phyloP scores from a whole-genome alignment of 805 yeast species.

The Schwanniomyces yamadae region DNA sequence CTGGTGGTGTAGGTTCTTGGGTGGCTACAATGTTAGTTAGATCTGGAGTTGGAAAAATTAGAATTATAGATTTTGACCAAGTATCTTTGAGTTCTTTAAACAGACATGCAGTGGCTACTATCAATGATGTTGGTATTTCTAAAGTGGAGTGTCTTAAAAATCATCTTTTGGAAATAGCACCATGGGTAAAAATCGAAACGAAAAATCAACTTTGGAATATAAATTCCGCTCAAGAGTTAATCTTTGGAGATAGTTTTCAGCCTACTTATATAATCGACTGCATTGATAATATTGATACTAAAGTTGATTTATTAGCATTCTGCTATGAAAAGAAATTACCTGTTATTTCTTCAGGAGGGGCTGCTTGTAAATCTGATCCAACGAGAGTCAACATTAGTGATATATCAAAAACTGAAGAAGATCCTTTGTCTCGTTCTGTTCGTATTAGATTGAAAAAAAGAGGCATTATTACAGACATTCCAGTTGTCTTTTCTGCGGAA shows the following conservation, averaged over 20 bases:
- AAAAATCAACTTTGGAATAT: conserved; percentile 74
- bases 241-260: conserved; percentile 44
- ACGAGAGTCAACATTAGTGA: conserved; percentile 88
- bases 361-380: conserved; percentile 95
- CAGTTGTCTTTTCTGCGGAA: conserved; percentile 90
- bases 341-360: conserved; percentile 94
- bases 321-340: conserved; percentile 59
- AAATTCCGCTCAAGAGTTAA: conserved; percentile 60
- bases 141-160: conserved; percentile 77
- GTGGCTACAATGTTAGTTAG: conserved; percentile 87
- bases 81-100: conserved; percentile 89
- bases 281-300: conserved; percentile 96
- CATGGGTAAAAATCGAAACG: conserved; percentile 89
- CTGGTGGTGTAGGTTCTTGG: conserved; percentile 99
- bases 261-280: conserved; percentile 91
- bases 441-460: conserved; percentile 78
- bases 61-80: conserved; percentile 93
- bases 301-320: conserved; percentile 81
- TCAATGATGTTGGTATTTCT: conserved; percentile 87
- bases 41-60: conserved; percentile 78
- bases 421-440: conserved; percentile 84
- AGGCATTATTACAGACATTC: conserved; percentile 74
- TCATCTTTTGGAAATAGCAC: conserved; percentile 75
- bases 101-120: conserved; percentile 92
- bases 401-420: conserved; percentile 87